These are phyloP conservation scores for Erodium trifolium DNA, from an alignment of 441 rosid genomes.

Conservation along the genomic window DNA sequence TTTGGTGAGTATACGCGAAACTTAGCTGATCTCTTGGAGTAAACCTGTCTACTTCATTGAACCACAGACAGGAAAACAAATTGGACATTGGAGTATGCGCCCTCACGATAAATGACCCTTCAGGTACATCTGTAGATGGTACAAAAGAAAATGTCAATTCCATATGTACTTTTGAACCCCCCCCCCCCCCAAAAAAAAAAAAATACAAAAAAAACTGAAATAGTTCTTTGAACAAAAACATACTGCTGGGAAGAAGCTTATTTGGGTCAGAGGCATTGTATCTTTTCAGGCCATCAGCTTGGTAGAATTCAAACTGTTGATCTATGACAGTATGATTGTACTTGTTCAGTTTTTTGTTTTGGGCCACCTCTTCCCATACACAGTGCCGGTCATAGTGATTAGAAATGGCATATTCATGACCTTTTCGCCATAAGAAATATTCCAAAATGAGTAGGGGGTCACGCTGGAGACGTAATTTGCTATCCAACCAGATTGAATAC, in stretches of 20 bases:
- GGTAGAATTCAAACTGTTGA: constrained; percentile 69
- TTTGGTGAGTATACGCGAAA: constrained; percentile 81
- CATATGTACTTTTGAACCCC: not conserved
- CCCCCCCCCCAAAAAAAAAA: too few species aligned
- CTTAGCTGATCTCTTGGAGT: constrained; percentile 98
- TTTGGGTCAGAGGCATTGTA: constrained; percentile 61
- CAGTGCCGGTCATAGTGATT: constrained; percentile 90
- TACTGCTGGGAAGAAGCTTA: constrained; percentile 90
- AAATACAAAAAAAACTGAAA: not conserved
- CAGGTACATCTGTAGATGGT: constrained; percentile 75
- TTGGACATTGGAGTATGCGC: constrained; percentile 99
- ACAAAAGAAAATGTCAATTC: constrained; percentile 12
- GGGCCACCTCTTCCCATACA: constrained; percentile 86
- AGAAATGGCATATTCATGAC: constrained; percentile 86
- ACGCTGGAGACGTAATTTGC: constrained; percentile 84
- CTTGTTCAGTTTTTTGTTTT: constrained; percentile 78
- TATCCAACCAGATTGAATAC: constrained; percentile 98
- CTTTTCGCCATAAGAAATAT: constrained; percentile 93
- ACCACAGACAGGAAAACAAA: constrained; percentile 96
- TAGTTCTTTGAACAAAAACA: constrained; percentile 4
- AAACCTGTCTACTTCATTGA: constrained; percentile 91
- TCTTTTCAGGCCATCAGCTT: constrained; percentile 63
- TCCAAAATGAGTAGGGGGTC: constrained; percentile 83
- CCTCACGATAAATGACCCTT: constrained; percentile 85
- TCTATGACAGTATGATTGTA: constrained; percentile 74